Evolutionary conservation across 371 early-diverging fungal species (phyloP).

Genomic region (Nematocida parisii): DNA sequence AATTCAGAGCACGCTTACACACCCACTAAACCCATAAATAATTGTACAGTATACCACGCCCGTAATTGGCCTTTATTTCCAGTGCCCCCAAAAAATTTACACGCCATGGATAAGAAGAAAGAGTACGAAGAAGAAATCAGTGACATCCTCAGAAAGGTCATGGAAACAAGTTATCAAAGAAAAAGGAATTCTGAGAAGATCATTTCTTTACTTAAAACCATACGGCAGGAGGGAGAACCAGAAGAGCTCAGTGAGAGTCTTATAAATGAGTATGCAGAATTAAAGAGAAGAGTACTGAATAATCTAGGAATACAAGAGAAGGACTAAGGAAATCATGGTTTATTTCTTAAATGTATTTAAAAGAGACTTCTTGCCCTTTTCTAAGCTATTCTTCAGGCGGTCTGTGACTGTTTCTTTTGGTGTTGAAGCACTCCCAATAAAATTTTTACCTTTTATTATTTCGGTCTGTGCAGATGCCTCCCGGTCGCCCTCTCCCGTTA

Average conservation of each 20-base stretch:
- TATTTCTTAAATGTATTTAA: conserved; percentile 33
- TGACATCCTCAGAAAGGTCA: conserved; percentile 28
- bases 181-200: conserved; percentile 51
- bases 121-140: conserved; percentile 58
- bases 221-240: conserved; percentile 20
- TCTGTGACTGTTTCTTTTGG: conserved; percentile 38
- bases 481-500: background rate
- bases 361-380: conserved; percentile 50
- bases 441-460: conserved; percentile 37
- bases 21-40: too few species aligned
- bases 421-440: conserved; percentile 37
- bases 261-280: conserved; percentile 23
- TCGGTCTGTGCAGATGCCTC: background rate
- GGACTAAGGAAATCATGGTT: background rate
- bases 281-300: conserved; percentile 11
- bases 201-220: conserved; percentile 18
- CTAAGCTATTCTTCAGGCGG: conserved; percentile 35
- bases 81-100: conserved; percentile 18
- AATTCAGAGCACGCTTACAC: too few species aligned
- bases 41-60: too few species aligned
- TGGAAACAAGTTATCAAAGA: conserved; percentile 51
- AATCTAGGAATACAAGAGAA: conserved; percentile 15
- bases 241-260: background rate
- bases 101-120: conserved; percentile 50
- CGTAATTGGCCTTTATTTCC: too few species aligned